phyloP scores from a whole-genome alignment of 495 filamentous ascomycete species.

The Hypoxylon perforatum region DNA sequence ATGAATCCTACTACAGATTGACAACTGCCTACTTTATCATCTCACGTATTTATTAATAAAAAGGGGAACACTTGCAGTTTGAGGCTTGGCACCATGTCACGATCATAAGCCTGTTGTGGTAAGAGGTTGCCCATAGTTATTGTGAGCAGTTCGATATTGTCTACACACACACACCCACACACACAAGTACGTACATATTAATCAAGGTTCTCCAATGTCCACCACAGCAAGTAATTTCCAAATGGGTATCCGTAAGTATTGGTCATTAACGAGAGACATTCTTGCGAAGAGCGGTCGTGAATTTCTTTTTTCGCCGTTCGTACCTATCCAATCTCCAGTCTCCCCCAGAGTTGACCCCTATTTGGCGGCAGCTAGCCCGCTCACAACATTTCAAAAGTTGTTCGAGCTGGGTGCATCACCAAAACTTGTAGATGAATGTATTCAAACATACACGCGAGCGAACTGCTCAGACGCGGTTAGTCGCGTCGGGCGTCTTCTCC shows the following conservation, averaged over 20 bases:
- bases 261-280: conserved; percentile 26
- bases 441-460: neutral
- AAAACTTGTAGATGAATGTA: neutral
- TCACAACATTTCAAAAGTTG: no score
- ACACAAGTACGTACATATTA: neutral
- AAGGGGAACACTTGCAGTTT: no score
- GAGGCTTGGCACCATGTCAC: no score
- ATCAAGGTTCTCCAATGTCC: neutral
- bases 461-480: conserved; percentile 34
- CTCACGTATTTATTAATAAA: no score
- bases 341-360: neutral
- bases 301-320: neutral
- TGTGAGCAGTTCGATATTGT: neutral
- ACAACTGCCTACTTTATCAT: no score
- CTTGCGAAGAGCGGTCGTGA: neutral
- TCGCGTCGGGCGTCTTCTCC: conserved; percentile 41
- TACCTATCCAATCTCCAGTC: no score
- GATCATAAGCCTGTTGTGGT: neutral
- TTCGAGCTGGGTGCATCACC: no score
- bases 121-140: conserved; percentile 5
- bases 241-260: conserved; percentile 23
- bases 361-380: no score
- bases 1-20: no score
- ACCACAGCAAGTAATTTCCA: neutral
- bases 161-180: no score